Percentiles rank a stretch among this genome's conserved stretches.
These are phyloP conservation scores for Panicum hallii DNA, from an alignment of 202 grass and related monocot species.

Conservation along the genomic window DNA sequence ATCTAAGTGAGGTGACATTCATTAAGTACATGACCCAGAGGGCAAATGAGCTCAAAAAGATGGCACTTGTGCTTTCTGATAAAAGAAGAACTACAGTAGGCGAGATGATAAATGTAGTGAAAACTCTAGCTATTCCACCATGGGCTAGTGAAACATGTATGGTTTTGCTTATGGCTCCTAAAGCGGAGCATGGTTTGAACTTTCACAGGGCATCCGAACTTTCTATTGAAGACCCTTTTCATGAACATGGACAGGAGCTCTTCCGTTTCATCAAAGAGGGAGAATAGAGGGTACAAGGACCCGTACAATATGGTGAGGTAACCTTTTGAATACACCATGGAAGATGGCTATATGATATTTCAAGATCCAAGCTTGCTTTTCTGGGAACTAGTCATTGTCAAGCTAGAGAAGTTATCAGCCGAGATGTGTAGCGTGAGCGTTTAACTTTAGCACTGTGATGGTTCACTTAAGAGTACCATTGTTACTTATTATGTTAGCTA, in stretches of 20 bases:
- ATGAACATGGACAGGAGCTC: not conserved
- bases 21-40: not conserved
- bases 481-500: not conserved
- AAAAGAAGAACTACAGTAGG: not conserved
- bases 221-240: not conserved
- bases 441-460: not conserved
- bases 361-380: constrained; percentile 1
- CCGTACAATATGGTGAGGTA: not conserved
- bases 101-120: not conserved
- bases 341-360: not conserved
- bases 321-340: not conserved
- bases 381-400: not conserved
- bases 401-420: not conserved
- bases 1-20: not conserved
- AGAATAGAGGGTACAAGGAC: not conserved
- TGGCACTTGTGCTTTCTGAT: not conserved
- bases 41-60: not conserved
- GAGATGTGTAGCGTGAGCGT: not conserved
- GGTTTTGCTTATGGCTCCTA: not conserved
- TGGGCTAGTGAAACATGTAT: not conserved
- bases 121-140: not conserved
- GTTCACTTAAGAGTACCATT: not conserved
- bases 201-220: not conserved
- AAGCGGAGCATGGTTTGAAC: not conserved
- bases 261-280: not conserved